These are phyloP conservation scores for Sugiyamaella pinicola DNA, from an alignment of 1,139 yeast species.

Conservation along the genomic window DNA sequence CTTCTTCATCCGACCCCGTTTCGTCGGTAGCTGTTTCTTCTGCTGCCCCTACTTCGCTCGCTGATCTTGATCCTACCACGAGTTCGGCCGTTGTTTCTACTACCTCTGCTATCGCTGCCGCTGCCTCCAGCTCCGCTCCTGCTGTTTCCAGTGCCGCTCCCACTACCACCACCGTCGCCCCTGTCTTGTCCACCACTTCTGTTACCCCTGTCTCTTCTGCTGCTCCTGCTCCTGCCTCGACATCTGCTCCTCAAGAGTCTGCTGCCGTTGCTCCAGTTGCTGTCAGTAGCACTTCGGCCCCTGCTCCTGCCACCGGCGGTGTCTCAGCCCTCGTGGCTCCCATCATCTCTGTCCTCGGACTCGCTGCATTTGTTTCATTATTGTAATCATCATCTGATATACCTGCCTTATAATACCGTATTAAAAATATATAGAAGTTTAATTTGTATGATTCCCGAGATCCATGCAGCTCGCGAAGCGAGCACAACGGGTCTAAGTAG, in stretches of 20 bases:
- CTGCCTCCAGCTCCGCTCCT: conserved; percentile 6
- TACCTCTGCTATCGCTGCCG: conserved; percentile 2
- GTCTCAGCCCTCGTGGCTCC: conserved; percentile 6
- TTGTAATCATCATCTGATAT: conserved; percentile 2
- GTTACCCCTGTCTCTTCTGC: conserved; percentile 12
- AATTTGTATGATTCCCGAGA: too few relatives aligned
- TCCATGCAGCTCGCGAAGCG: too few relatives aligned
- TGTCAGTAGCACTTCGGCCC: not conserved
- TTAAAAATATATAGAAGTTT: not conserved
- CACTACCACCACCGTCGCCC: conserved; percentile 14
- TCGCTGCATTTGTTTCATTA: conserved; percentile 15
- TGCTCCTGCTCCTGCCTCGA: conserved; percentile 8
- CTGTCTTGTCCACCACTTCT: conserved; percentile 9
- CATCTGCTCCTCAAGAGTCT: conserved; percentile 1
- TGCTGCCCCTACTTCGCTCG: conserved; percentile 8
- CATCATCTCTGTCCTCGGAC: conserved; percentile 9
- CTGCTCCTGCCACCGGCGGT: conserved; percentile 8
- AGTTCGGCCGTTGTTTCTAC: not conserved
- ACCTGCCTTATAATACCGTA: too few relatives aligned
- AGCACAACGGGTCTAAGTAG: too few relatives aligned
- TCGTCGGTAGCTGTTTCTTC: conserved; percentile 5
- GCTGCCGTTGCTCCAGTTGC: not conserved
- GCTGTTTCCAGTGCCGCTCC: conserved; percentile 12
- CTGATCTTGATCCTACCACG: not conserved
- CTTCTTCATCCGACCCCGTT: conserved; percentile 4